A percentile compares a stretch with the other conserved stretches of the same genome.
phyloP scores from a whole-genome alignment of 2,329 filamentous ascomycete genomes.

The Phaeomoniella chlamydospora region DNA sequence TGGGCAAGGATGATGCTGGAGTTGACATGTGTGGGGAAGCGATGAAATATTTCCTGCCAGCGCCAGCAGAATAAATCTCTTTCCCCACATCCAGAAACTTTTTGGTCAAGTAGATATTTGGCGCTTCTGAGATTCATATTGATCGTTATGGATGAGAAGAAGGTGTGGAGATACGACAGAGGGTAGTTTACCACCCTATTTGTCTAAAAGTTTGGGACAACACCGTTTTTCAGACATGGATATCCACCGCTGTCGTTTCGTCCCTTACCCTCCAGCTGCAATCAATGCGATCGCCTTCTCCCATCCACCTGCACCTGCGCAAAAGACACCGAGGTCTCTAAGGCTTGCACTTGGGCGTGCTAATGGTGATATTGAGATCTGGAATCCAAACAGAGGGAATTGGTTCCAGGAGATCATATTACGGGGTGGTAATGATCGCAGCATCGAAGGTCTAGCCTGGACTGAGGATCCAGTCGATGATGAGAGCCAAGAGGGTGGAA shows the following conservation, averaged over 20 bases:
- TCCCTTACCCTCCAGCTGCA: slow-evolving; percentile 77
- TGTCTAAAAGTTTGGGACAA: too few species aligned
- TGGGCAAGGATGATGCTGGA: too few species aligned
- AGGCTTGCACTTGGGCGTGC: slow-evolving; percentile 80
- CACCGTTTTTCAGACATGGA: slow-evolving; percentile 70
- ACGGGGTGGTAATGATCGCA: slow-evolving; percentile 67
- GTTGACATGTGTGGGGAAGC: too few species aligned
- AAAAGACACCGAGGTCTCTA: slow-evolving; percentile 40
- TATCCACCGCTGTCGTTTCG: slow-evolving; percentile 92
- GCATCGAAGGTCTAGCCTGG: slow-evolving; percentile 85
- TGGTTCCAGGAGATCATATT: slow-evolving; percentile 90
- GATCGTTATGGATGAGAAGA: too few species aligned
- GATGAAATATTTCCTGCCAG: too few species aligned
- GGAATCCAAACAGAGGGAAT: slow-evolving; percentile 62
- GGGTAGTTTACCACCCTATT: too few species aligned
- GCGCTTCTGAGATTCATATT: too few species aligned
- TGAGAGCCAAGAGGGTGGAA: slow-evolving; percentile 45
- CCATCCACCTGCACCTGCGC: slow-evolving; percentile 42
- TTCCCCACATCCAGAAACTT: not conserved
- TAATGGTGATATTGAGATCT: slow-evolving; percentile 95
- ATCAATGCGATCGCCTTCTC: slow-evolving; percentile 96
- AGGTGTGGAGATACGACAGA: too few species aligned
- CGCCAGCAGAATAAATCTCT: too few species aligned
- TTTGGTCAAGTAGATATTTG: too few species aligned
- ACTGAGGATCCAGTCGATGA: slow-evolving; percentile 69